Conservation (phyloP, 371 early-diverging fungal species). For the Umbelopsis sp. region DNA sequence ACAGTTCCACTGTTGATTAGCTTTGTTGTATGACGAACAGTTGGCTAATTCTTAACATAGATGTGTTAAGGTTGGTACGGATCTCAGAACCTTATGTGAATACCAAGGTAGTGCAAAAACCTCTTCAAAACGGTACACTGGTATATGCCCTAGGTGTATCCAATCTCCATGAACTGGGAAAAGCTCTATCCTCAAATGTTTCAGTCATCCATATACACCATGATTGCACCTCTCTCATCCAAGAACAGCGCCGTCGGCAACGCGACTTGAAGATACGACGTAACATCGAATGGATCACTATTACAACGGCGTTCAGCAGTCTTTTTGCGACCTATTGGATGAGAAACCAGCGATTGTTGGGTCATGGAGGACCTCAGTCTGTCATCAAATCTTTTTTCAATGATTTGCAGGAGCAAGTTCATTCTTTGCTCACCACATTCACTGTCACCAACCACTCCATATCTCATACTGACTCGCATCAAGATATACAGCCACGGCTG, state of each 20-base stretch:
- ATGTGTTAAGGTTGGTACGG: neutral
- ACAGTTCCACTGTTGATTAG: neutral
- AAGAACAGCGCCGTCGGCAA: conserved; percentile 5
- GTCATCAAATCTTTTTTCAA: neutral
- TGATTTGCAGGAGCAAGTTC: no score
- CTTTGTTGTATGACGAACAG: no score
- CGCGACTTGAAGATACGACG: neutral
- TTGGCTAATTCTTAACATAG: neutral
- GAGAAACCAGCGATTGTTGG: neutral
- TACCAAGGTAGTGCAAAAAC: neutral
- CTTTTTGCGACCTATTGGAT: neutral
- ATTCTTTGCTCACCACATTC: no score
- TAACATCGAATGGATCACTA: conserved; percentile 1
- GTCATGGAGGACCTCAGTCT: neutral
- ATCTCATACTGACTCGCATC: no score
- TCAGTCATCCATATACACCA: neutral
- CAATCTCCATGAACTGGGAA: conserved; percentile 3
- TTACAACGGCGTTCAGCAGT: neutral
- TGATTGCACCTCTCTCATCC: conserved; percentile 8
- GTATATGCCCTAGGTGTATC: conserved; percentile 13
- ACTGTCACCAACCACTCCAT: no score
- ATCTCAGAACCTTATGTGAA: conserved; percentile 6
- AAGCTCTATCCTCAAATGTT: neutral
- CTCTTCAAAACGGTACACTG: neutral
- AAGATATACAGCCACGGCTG: no score